Percentiles rank a stretch among this genome's conserved stretches.
Evolutionary conservation across 2,329 filamentous ascomycete species (phyloP).

Genomic region (Monilinia vaccinii-corymbosi): DNA sequence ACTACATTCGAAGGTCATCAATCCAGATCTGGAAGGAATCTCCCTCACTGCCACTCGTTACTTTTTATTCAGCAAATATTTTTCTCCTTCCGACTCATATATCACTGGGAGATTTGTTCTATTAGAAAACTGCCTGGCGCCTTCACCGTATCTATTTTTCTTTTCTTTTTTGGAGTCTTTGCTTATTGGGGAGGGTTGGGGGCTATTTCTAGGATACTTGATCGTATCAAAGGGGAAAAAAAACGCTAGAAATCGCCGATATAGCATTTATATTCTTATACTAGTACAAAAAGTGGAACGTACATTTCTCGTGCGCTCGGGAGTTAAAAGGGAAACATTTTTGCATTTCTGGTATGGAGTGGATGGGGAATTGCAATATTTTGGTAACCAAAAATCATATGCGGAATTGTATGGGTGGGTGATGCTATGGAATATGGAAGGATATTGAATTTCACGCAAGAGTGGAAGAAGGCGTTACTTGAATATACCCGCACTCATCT

Average conservation of each 20-base stretch:
- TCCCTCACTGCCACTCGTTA: neutral
- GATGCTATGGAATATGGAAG: neutral
- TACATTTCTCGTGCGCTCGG: constrained; percentile 2
- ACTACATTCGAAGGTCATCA: neutral
- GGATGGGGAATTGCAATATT: neutral
- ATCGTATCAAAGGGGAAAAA: neutral
- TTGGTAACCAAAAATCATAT: neutral
- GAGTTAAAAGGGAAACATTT: neutral
- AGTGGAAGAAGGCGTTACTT: constrained; percentile 3
- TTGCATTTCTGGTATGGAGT: constrained; percentile 2
- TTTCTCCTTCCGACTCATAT: neutral
- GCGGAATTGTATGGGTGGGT: neutral
- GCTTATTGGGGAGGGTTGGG: no score
- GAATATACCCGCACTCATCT: constrained; percentile 5
- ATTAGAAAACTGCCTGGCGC: constrained; percentile 1
- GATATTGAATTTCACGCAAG: neutral
- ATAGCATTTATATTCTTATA: neutral
- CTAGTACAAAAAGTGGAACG: constrained; percentile 1
- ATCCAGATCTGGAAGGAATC: neutral
- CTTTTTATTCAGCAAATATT: neutral
- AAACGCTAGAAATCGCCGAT: neutral
- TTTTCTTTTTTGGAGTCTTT: neutral
- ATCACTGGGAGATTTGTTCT: neutral
- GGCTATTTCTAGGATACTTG: neutral
- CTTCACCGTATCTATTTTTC: neutral